Evolutionary conservation across 2,329 filamentous ascomycete genomes (phyloP).

Genomic region (Ceratocystis albifundus): DNA sequence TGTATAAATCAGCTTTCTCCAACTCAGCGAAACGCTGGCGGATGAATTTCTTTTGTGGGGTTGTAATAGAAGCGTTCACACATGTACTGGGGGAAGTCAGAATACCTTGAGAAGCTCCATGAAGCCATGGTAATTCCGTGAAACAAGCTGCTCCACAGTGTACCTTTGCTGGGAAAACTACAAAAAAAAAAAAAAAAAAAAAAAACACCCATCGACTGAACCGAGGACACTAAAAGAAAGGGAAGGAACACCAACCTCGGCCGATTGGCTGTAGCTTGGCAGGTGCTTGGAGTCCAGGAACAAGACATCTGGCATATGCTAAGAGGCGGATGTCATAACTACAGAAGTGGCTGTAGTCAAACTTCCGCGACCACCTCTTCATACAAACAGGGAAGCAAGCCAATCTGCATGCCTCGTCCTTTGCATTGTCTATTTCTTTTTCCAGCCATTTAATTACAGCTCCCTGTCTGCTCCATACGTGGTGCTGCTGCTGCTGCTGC

Average conservation of each 20-base stretch:
- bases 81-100: not conserved
- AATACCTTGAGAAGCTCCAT: not conserved
- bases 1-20: not conserved
- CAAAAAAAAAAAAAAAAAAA: not conserved
- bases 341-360: not conserved
- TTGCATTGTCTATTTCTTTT: constrained; percentile 21
- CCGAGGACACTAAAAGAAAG: constrained; percentile 20
- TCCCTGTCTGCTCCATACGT: constrained; percentile 16
- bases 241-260: constrained; percentile 21
- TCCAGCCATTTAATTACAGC: constrained; percentile 17
- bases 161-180: not conserved
- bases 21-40: not conserved
- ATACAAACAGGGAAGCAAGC: no score
- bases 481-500: no score
- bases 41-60: not conserved
- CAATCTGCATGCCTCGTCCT: not conserved
- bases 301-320: not conserved
- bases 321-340: not conserved
- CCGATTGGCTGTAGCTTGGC: constrained; percentile 1
- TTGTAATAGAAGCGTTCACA: not conserved
- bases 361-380: no score
- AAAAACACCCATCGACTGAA: constrained; percentile 2
- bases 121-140: not conserved
- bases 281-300: constrained; percentile 6
- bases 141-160: not conserved